phyloP scores from a whole-genome alignment of 768 basidiomycete genomes.

The Brasilioporus rufonigricans region DNA sequence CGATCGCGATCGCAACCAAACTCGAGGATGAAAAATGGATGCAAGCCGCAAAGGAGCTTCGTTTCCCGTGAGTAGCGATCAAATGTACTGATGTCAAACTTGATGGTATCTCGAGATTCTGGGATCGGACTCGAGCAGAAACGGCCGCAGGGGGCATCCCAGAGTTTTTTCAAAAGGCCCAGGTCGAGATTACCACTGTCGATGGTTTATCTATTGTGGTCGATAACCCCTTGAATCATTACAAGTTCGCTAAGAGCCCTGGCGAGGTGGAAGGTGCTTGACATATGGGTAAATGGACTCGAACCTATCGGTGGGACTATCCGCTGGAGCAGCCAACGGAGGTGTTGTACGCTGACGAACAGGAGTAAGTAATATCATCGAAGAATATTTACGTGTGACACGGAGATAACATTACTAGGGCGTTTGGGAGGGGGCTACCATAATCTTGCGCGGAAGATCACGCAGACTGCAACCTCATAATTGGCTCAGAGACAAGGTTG shows the following conservation, averaged over 20 bases:
- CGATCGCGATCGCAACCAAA: constrained; percentile 9
- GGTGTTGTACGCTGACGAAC: constrained; percentile 11
- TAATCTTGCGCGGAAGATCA: neutral
- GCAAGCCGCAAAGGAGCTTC: constrained; percentile 10
- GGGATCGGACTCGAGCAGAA: constrained; percentile 5
- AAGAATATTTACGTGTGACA: too few relatives aligned
- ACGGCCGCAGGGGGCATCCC: constrained; percentile 6
- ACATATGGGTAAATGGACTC: constrained; percentile 7
- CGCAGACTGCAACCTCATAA: neutral
- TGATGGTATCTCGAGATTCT: too few relatives aligned
- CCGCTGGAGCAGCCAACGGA: constrained; percentile 9
- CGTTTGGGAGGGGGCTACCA: neutral
- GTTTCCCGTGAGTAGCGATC: constrained; percentile 13
- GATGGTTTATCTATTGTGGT: neutral
- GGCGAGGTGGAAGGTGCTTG: neutral
- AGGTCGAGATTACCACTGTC: neutral
- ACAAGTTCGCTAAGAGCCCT: constrained; percentile 1
- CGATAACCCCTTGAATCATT: too few relatives aligned
- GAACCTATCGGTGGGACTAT: too few relatives aligned
- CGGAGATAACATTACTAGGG: neutral
- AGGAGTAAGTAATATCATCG: constrained; percentile 1
- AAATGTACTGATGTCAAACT: neutral
- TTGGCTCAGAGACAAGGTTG: constrained; percentile 17
- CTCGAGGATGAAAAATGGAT: constrained; percentile 11
- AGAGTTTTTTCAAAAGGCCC: neutral